A percentile compares a stretch with the other conserved stretches of the same genome.
These are phyloP conservation scores for Termitomyces sp. DNA, from an alignment of 768 basidiomycete species.

Conservation along the genomic window DNA sequence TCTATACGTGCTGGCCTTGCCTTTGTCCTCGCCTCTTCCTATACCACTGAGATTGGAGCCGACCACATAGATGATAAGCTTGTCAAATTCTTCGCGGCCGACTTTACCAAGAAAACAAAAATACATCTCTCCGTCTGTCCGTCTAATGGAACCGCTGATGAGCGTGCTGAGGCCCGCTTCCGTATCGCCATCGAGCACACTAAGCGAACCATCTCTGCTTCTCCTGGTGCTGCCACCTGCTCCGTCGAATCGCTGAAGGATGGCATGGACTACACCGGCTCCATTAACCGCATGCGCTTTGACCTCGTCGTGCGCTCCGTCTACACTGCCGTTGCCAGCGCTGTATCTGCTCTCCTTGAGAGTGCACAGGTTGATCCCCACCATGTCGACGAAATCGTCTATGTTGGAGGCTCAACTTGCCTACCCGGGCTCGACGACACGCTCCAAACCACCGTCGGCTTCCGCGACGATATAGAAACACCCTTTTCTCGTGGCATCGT, in stretches of 20 bases:
- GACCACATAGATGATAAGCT: conserved; percentile 78
- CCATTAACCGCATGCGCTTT: conserved; percentile 54
- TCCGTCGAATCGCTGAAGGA: conserved; percentile 94
- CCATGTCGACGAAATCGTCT: conserved; percentile 76
- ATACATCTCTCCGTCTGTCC: conserved; percentile 64
- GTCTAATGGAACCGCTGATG: conserved; percentile 54
- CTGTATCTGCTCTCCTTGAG: conserved; percentile 51
- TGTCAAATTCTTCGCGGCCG: conserved; percentile 89
- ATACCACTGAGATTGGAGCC: conserved; percentile 52
- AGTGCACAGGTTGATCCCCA: conserved; percentile 54
- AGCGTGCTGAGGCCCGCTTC: conserved; percentile 91
- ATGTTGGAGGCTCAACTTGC: conserved; percentile 72
- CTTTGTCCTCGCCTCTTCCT: conserved; percentile 54
- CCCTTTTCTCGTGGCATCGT: conserved; percentile 67
- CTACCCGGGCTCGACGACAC: conserved; percentile 74
- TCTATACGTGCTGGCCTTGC: conserved; percentile 75
- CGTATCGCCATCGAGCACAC: conserved; percentile 91
- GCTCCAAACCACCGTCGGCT: conserved; percentile 42
- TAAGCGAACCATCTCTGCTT: conserved; percentile 88
- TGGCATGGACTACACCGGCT: conserved; percentile 78
- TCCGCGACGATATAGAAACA: conserved; percentile 59
- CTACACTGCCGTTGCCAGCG: conserved; percentile 53
- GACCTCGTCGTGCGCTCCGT: conserved; percentile 60
- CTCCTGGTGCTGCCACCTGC: conserved; percentile 83
- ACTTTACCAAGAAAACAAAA: conserved; percentile 97